Evolutionary conservation across 176 grass and related monocot genomes (phyloP).

Genomic region (Zoysia japonica): DNA sequence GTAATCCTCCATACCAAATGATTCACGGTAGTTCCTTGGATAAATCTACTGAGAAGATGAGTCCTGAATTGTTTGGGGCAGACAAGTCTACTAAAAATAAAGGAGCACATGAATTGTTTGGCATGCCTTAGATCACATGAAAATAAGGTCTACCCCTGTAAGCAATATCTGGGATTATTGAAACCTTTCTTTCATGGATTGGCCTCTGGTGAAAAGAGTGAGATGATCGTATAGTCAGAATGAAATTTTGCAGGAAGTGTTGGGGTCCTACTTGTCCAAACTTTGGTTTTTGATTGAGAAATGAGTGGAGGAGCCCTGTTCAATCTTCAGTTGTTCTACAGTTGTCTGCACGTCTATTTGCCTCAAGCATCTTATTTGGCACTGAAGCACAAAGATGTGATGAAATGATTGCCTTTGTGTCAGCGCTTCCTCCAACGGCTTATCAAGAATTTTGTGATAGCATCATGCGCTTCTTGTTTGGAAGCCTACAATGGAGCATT

Average conservation of each 20-base stretch:
- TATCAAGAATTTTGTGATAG: slow-evolving; percentile 23
- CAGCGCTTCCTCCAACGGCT: slow-evolving; percentile 8
- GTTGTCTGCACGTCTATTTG: slow-evolving; percentile 26
- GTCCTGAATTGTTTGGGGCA: slow-evolving; percentile 45
- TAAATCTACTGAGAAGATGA: slow-evolving; percentile 43
- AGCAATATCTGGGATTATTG: slow-evolving; percentile 25
- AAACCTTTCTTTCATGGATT: slow-evolving; percentile 18
- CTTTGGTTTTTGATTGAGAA: slow-evolving; percentile 24
- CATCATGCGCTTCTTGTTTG: slow-evolving; percentile 29
- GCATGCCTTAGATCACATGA: slow-evolving; percentile 47
- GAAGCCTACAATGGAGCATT: slow-evolving; percentile 34
- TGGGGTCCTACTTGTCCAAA: slow-evolving; percentile 26
- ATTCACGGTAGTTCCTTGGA: slow-evolving; percentile 26
- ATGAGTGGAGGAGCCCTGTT: slow-evolving; percentile 21
- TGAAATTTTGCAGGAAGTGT: slow-evolving; percentile 11
- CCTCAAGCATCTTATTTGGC: neutral
- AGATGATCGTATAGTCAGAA: slow-evolving; percentile 27
- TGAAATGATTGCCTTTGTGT: slow-evolving; percentile 27
- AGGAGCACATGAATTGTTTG: slow-evolving; percentile 48
- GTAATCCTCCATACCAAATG: slow-evolving; percentile 42
- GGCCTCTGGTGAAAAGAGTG: slow-evolving; percentile 34
- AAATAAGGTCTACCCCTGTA: slow-evolving; percentile 8
- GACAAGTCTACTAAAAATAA: slow-evolving; percentile 49
- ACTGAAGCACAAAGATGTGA: slow-evolving; percentile 35
- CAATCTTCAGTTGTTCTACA: slow-evolving; percentile 35